Evolutionary conservation across 2,329 filamentous ascomycete species (phyloP), one percentile per base, ranked within the genome.

Genomic region (Cytospora leucostoma): DNA sequence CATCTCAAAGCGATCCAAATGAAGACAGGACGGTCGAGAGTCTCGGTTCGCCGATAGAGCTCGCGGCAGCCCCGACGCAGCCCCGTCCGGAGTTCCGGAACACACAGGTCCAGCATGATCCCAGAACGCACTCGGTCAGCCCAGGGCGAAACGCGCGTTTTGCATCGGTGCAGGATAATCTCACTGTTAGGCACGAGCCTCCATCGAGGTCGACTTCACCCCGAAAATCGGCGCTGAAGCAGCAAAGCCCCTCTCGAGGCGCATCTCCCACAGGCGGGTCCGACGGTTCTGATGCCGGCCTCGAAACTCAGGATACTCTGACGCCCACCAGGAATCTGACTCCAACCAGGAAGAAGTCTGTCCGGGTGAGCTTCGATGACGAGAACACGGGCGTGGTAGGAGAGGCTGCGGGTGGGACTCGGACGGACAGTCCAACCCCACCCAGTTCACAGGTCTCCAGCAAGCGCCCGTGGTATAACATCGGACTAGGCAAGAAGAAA

Each of bases 301-400:
- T 68, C 21, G 67, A 67, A 40, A 66, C 61, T 27, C 78, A 81
- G 2, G 82, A 84, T 12, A 33, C 70, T 1, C 56, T 70, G 2
- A 37, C 74, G 1, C 69, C 75, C 19, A 21, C 44, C 12, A 80
- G 84, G 64, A 92, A 87, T 27, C 27, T 27, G 27, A 37, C 74
- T 1, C 69, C 75, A 19, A 21, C 44, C 12, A 80, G 84, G 64
- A 92, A 87, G 75, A 92, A 89, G 74, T 84, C 81, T 47, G 84
- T 84, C 1, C 82, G 90, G 32, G 90, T 93, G 54, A 97, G 92
- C 76, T 97, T 93, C 71, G 88, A 92, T 67, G 89, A 92, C 56
- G 82, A 83, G 38, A 80, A 76, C n/a, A 83, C 81, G 10, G 76
- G 83, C 11, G 76, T 86, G 2, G 79, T 85, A 27, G 83, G 81